phyloP scores from a whole-genome alignment of 306 rosid species.

The Cicer chorassanicum region DNA sequence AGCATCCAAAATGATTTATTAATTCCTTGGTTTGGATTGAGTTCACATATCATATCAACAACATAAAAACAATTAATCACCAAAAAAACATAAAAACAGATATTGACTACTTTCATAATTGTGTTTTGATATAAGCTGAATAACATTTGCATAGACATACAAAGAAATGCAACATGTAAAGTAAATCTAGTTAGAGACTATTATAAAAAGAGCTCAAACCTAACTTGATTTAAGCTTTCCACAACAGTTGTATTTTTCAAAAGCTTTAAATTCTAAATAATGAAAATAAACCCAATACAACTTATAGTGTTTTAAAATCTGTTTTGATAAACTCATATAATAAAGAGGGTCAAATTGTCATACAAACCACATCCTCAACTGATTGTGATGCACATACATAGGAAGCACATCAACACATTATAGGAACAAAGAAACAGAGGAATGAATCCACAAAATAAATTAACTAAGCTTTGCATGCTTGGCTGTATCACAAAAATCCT shows the following conservation, averaged over 20 bases:
- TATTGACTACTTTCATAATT: too few species aligned
- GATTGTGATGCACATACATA: slow-evolving; percentile 13
- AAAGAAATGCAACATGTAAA: not conserved
- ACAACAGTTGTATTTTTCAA: not conserved
- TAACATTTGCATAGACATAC: not conserved
- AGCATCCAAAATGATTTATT: too few species aligned
- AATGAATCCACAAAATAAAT: slow-evolving; percentile 12
- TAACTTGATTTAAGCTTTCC: not conserved
- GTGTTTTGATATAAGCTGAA: not conserved
- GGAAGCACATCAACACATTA: slow-evolving; percentile 29
- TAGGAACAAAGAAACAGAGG: slow-evolving; percentile 20
- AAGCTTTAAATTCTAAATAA: slow-evolving; percentile 16
- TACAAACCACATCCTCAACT: slow-evolving; percentile 10
- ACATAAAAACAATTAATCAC: too few species aligned
- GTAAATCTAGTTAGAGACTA: too few species aligned
- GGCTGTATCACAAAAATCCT: not conserved
- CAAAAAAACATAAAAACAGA: too few species aligned
- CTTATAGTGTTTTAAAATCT: not conserved
- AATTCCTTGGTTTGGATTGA: too few species aligned
- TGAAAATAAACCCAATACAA: slow-evolving; percentile 20
- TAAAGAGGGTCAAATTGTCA: too few species aligned
- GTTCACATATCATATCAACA: too few species aligned
- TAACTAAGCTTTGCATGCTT: slow-evolving; percentile 30
- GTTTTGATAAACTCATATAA: not conserved
- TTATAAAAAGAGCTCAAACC: not conserved